Evolutionary conservation across 495 filamentous ascomycete genomes (phyloP), one percentile per base, ranked within the genome.

Genomic region (Xeromyces bisporus): DNA sequence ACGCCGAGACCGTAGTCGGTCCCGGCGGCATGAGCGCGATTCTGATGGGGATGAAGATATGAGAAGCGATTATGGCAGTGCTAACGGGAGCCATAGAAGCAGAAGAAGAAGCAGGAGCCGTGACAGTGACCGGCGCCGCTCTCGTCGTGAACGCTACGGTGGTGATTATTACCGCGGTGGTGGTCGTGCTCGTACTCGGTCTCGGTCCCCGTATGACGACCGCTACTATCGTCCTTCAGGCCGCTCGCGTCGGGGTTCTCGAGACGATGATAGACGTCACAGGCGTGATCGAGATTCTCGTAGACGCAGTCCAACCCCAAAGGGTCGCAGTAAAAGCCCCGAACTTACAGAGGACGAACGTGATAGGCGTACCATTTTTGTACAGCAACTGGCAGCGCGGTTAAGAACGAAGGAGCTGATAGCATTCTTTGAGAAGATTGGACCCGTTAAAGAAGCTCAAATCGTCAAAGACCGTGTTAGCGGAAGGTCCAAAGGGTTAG

Each of bases 381-480:
- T 96, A 26, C 89, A 96, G 60, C 91, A 99, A 51, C 73, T 99
- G 40, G 86, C 89, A 32, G 82, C 81, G 31, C 83, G 89, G 43
- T 66, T 96, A 35, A 75, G 85, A 37, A 89, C 83, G 32, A 86
- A 82, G 47, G 85, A 99, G 50, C 67, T 99, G 31, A 82, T 87
- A 55, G 70, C 71, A 34, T 99, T 99, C 51, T 99, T 99, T 49
- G 83, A 93, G 56, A 86, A 87, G 58, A 80, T 87, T 46, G 91
- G 91, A 42, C 79, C 82, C 18, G 89, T 99, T 15, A 91, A 86
- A 45, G 91, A 96, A 56, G 91, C 91, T 31, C 89, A 94, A 56
- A 96, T 99, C 44, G 91, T 99, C n/a, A 96, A 93, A 60, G 91
- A 99, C 45, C 69, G 91, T 35, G 83, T 96, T 33, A 92, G 83